Base-by-base conservation (phyloP, 192 early-diverging fungal species). In the Backusella parvicylindrica region DNA sequence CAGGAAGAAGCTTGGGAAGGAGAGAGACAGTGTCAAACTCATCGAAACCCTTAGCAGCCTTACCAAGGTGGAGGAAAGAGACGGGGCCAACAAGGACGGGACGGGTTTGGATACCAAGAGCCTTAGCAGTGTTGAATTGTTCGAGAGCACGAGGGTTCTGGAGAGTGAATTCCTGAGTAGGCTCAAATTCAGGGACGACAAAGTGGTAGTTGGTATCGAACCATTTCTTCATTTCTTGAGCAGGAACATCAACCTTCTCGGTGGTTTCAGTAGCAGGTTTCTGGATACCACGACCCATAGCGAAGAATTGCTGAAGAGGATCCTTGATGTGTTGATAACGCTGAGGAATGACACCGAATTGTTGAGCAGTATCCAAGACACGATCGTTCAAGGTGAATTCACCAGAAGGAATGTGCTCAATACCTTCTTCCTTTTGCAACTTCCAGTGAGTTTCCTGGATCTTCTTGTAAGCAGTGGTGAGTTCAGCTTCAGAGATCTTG, bases 141-240 rank as follows among this genome's bases (percentile, higher is more conserved):
- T 91, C 89, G 50, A 98, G 78, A 41, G 93, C 87, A 86, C 95
- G 94, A 77, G 82, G 71, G 70, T 86, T 83, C 43, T 81, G 74
- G 70, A 98, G 86, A 21, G 79, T 80, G 82, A 99, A 97, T 43
- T 84, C 77, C 75, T 94, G 92, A 81, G 86, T 79, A 68, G 89
- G 84, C 63, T 89, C 86, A 71, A 99, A 91, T 84, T 95, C 93
- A 38, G 96, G 95, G 32, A 97, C 96, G 74, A 96, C 95, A 72
- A 81, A 88, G 66, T 85, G 84, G 75, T 87, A 99, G 93, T 99
- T 99, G 77, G 97, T 97, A 83, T 98, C 96, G 82, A 98, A 99
- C 95, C 94, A 99, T 86, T 99, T 99, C 90, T 96, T 96, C 97
- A 99, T 99, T 85, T 98, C 96, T 81, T 96, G 91, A 68, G 97